Evolutionary conservation across 2,329 filamentous ascomycete genomes (phyloP), one percentile per base, ranked within the genome.

Genomic region (Teratosphaeria nubilosa): DNA sequence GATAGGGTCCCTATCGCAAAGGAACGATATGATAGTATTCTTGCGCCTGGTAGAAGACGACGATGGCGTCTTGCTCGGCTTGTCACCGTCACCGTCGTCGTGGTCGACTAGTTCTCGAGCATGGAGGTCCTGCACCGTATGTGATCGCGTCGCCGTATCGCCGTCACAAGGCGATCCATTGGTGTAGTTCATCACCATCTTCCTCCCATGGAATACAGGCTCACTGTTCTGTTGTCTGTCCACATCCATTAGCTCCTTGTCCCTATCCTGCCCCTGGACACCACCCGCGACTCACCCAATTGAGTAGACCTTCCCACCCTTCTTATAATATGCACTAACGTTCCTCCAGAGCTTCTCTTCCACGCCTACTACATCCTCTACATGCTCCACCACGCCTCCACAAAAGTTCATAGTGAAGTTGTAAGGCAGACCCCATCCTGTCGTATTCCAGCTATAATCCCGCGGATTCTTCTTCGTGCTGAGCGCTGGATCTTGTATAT

Each of bases 391-490:
- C n/a, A 91, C 86, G 1, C 87, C 78, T 37, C 80, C 85, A 75
- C 89, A 94, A 65, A 94, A 86, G 74, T 94, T 94, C 66, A 92
- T 70, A 1, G 88, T 92, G 68, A 94, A 94, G 75, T 92, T 92
- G 63, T 84, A 83, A 62, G 82, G 84, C 65, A 91, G 89, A 73
- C 92, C 89, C 71, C 85, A 87, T 34, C 89, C 89, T 59, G 81
- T 82, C 7, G 86, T 84, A 62, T 83, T 79, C 76, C 81, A 82
- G 68, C 79, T 86, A 60, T 82, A 78, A 57, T 79, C 78, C 48
- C 85, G 82, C 13, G 77, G 78, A 24, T 81, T 79, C 65, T 86
- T 79, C 24, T 64, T 54, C 52, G 70, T 69, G 48, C 73, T 68
- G 60, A 75, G 76, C 58, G 73, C 73, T 13, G 80, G 78, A 34